phyloP scores from a whole-genome alignment of 1,284 basidiomycete species.

The Hymenochaete sp. region DNA sequence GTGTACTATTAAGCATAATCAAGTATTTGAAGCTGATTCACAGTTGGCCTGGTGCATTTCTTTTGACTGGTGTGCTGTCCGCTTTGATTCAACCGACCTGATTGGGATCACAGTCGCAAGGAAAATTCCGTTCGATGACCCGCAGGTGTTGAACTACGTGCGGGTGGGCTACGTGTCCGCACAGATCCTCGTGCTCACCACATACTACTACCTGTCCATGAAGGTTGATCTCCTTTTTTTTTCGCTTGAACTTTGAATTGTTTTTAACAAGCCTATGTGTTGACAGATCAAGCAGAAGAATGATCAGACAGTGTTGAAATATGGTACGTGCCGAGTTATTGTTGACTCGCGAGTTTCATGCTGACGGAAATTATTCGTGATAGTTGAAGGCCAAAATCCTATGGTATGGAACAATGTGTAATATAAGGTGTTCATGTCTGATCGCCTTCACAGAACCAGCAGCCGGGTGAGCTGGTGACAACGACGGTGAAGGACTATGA shows the following conservation, averaged over 20 bases:
- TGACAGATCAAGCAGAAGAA: constrained; percentile 86
- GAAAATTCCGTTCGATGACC: constrained; percentile 88
- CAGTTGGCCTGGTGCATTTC: background rate
- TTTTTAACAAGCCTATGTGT: constrained; percentile 2
- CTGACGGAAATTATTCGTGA: constrained; percentile 4
- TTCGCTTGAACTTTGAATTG: background rate
- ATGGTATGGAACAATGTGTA: constrained; percentile 39
- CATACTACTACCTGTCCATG: constrained; percentile 68
- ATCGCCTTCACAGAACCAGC: constrained; percentile 24
- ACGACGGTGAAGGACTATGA: constrained; percentile 95
- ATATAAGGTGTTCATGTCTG: background rate
- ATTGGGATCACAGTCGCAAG: constrained; percentile 61
- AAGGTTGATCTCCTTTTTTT: constrained; percentile 9
- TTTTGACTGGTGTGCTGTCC: background rate
- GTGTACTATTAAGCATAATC: constrained; percentile 19
- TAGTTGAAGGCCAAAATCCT: constrained; percentile 53
- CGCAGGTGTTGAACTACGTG: constrained; percentile 73
- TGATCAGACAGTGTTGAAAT: constrained; percentile 93
- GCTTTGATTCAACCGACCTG: constrained; percentile 3
- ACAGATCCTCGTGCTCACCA: constrained; percentile 60
- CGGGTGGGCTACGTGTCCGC: constrained; percentile 76
- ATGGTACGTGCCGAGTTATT: constrained; percentile 42
- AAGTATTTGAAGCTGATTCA: background rate
- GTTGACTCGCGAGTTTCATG: background rate
- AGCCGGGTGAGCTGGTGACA: constrained; percentile 76